Base-by-base conservation (phyloP, 306 rosid genomes). In the Luffa aegyptiaca region DNA sequence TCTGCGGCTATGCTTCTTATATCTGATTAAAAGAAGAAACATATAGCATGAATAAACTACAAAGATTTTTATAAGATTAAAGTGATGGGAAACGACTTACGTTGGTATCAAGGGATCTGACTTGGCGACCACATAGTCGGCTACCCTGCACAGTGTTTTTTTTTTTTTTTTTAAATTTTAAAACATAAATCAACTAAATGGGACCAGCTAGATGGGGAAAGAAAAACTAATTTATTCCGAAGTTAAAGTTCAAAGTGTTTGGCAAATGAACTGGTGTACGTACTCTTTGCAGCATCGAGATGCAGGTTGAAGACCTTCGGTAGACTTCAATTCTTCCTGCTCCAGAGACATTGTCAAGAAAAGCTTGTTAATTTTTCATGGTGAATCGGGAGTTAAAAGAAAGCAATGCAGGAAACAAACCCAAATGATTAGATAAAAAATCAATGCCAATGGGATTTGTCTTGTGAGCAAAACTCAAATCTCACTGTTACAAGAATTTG, bases 271-370 rank as follows among this genome's bases (percentile, higher is more conserved):
- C 42, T 73, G 61, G 78, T 31, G 14, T 20, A 55, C 93, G 61
- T 89, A 96, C 99, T 96, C 96, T 90, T 93, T 93, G 94, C 97
- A 91, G 96, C 93, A 90, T 84, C 77, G 82, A 55, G 97, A 90
- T 79, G 98, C 91, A 82, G 94, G 94, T 82, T 86, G 98, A 83
- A 96, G 88, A 58, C 87, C 90, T 80, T 91, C 89, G 5, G 85
- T 83, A 55, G 93, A 89, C 84, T 90, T 93, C 37, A 96, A 80
- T 72, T 96, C 98, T 80, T 88, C 97, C 99, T 96, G 93, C 65
- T 42, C 75, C 78, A 62, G n/a, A 78, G 17, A 36, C 17, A 58
- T 41, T 11, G 36, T 17, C 5, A 77, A 49, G 44, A 49, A 49
- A 51, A 73, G 42, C 18, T 41, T 77, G 36, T 41, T 35, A 59